Base-by-base conservation (phyloP, 2,329 filamentous ascomycete genomes). In the Colletotrichum simmondsii region DNA sequence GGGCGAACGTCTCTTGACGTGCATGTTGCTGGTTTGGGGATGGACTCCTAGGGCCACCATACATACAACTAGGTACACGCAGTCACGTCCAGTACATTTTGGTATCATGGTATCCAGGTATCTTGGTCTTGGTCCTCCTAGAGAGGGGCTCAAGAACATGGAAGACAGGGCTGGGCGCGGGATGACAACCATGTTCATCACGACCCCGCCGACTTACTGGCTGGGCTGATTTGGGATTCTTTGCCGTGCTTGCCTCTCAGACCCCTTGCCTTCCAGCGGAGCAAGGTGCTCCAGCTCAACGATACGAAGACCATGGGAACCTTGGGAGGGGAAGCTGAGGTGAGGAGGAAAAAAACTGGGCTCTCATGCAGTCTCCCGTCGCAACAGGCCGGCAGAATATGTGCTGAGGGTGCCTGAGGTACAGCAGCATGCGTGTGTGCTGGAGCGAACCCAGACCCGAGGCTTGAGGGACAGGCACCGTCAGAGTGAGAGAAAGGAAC, bases 21-120 rank as follows among this genome's bases (percentile, higher is more conserved):
- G 71, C 68, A 73, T 73, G 30, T 72, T 72, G 71, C 68, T 68
- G 62, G 60, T 71, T 71, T 37, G 54, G 62, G 63, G 42, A 46
- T 22, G 46, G n/a, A 37, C 14, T 63, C 30, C 46, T 64, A 54
- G 32, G 24, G 60, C 54, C 70, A 54, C 60, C 30, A 32, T 11
- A 60, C 30, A 32, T 11, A 60, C 54, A 19, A n/a, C n/a, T 5
- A 32, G 30, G 30, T 32, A 19, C 37, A 19, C 37, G 14, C 37
- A 19, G 16, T 42, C 37, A 42, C 37, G 37, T 42, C 3, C 16
- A 54, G 54, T 46, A 46, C 49, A 22, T 46, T 58, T 12, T 35
- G 32, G 32, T 35, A 35, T 35, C 32, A 35, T 35, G 32, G 32
- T 35, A 35, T 35, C 32, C 32, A 65, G 37, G 14, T 42, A 19